These are phyloP conservation scores for Candida chilensis DNA, from an alignment of 805 yeast species.

Conservation along the genomic window DNA sequence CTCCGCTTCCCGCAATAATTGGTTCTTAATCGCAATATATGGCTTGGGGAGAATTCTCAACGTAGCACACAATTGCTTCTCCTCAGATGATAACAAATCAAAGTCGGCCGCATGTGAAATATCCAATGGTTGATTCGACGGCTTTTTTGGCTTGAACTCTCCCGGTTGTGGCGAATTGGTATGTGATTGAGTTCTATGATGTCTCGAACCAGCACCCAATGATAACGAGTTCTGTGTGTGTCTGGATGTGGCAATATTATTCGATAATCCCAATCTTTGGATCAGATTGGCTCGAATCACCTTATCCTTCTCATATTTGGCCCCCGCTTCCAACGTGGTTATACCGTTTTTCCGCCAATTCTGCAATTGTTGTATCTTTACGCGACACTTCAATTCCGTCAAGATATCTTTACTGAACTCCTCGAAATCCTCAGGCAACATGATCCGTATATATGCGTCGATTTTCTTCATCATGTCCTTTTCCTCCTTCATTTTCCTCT, in stretches of 20 bases:
- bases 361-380: slow-evolving; percentile 82
- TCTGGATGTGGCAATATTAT: slow-evolving; percentile 5
- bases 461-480: slow-evolving; percentile 69
- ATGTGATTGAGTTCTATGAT: background rate
- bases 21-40: slow-evolving; percentile 85
- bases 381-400: slow-evolving; percentile 69
- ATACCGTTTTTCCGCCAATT: slow-evolving; percentile 91
- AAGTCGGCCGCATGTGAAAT: slow-evolving; percentile 75
- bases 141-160: slow-evolving; percentile 31
- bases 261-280: slow-evolving; percentile 36
- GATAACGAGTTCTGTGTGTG: slow-evolving; percentile 7
- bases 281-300: slow-evolving; percentile 52
- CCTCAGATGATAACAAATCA: slow-evolving; percentile 78
- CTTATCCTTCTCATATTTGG: slow-evolving; percentile 83
- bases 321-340: slow-evolving; percentile 73
- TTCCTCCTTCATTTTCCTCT: slow-evolving; percentile 82
- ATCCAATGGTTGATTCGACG: slow-evolving; percentile 45
- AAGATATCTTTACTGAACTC: slow-evolving; percentile 65
- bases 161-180: slow-evolving; percentile 21
- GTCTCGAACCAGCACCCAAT: background rate
- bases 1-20: slow-evolving; percentile 77
- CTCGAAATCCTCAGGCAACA: slow-evolving; percentile 77
- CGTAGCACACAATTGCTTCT: slow-evolving; percentile 75
- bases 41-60: slow-evolving; percentile 88
- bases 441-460: slow-evolving; percentile 73